Base-by-base conservation (phyloP, 2,329 filamentous ascomycete species). In the Diaporthe ilicicola region DNA sequence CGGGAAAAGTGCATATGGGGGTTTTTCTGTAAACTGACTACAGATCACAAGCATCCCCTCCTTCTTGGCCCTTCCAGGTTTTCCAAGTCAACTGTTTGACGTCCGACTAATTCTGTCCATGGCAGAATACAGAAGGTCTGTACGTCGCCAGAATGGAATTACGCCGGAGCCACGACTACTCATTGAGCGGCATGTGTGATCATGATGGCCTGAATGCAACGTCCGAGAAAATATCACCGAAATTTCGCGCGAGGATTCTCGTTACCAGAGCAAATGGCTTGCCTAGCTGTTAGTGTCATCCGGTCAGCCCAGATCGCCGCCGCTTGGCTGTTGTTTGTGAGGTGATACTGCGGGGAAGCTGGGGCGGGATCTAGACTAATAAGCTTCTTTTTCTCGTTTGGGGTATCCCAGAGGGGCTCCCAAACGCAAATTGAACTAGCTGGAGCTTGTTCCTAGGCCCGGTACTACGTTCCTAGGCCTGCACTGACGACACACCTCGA, bases 301-400 rank as follows among this genome's bases (percentile, higher is more conserved):
- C 42, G 59, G 59, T 48, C 59, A 62, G 42, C 56, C n/a, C 44
- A 64, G 59, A 64, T 64, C 59, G 59, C 17, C 59, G 44, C n/a
- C 4, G 19, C 42, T 62, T 34, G 59, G 59, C 27, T 62, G 27
- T 2, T 24, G 29, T 6, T 17, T 17, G 46, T 42, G 59, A 64
- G 59, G 29, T 37, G 44, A 24, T 27, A 7, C 29, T 64, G 59
- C 59, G 59, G 59, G 59, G 59, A 50, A 64, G 24, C 13, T 29
- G 13, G n/a, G 44, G 59, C 59, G 27, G 42, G 59, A 48, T 48
- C 34, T 8, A 34, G 32, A n/a, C n/a, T n/a, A n/a, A n/a, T 34
- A 62, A 62, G 56, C 56, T 48, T 62, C 42, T 34, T 37, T 48
- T 62, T 12, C 22, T 13, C 42, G 17, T 24, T 34, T 62, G 42